Evolutionary conservation across 1,284 basidiomycete genomes (phyloP), one percentile per base, ranked within the genome.

Genomic region (Cutaneotrichosporon sp.): DNA sequence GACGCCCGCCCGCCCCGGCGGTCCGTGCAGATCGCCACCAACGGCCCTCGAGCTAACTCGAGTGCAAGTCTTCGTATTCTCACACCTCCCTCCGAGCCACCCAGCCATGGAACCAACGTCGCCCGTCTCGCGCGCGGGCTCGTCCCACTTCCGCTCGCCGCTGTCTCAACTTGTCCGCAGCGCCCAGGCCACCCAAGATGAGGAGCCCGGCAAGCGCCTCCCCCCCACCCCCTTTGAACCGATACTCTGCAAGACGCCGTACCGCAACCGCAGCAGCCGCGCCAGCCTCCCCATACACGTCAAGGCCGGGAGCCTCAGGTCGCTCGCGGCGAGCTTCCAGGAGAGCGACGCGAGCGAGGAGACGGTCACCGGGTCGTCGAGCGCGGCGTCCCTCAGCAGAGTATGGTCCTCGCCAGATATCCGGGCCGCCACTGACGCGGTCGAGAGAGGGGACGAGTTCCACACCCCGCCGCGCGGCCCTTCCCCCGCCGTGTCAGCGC

Each of bases 241-340:
- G 11, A 13, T 49, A 2, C 7, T 50, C 16, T 27, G 47, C 47
- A 50, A 27, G 27, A 50, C 47, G 22, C 47, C 47, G 13, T 50
- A 50, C 25, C 47, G 47, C 3, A 50, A 50, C 27, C 47, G 47
- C 47, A 50, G 47, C 47, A 13, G 27, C 16, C 27, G 25, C 47
- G 25, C 27, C 27, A 18, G 47, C 47, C 14, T 16, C 25, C 47
- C 18, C 27, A 9, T 50, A 13, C 27, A 42, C 6, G 38, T 42
- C 18, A 16, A n/a, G 5, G 5, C 38, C 3, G 16, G 16, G 13
- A 46, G 45, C 10, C 22, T 46, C 4, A 2, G 2, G 22, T 46
- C 45, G 9, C 22, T 14, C 4, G 24, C 24, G 10, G 45, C 45
- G 4, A 46, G 45, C 22, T 4, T 46, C 45, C 20, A 16, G 14